Evolutionary conservation across 2,329 filamentous ascomycete genomes (phyloP), one percentile per base, ranked within the genome.

Genomic region (Alternaria sp.): DNA sequence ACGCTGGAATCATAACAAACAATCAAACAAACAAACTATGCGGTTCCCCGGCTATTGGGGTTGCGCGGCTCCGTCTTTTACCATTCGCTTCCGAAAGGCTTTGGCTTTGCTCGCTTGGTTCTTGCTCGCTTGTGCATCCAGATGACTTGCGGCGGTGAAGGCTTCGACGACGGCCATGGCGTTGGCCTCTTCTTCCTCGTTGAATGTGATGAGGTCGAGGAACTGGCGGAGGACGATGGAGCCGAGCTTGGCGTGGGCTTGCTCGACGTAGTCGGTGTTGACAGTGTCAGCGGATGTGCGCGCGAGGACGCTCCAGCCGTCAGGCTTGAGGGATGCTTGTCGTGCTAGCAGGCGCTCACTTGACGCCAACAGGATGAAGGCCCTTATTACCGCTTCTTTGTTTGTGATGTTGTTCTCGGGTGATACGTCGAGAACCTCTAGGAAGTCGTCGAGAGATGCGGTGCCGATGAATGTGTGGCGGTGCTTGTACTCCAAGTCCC

Each of bases 401-500:
- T 67, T 71, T 6, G 70, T 75, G 3, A 40, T 72, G 52, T 68
- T 62, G 45, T 68, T 62, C 3, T 63, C 45, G 2, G 69, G 45
- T 0, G 69, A 65, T 4, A 73, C 60, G 10, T 77, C 74, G 5
- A 78, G 71, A 6, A 68, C 52, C 12, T 73, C 67, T 19, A 78
- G 68, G 51, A 77, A 77, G 56, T 71, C 64, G 60, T 77, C 68
- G 1, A 78, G 66, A 0, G 74, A 78, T 6, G 73, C 73, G 2
- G 76, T 75, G 32, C 76, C 76, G 47, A 78, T 67, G 52, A 77
- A 78, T 9, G 71, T 77, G 65, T 78, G 75, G 28, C 75, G 75
- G 57, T 77, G 71, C 46, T 77, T 73, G 68, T 78, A 77, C 53
- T 76, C 71, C 3, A 76, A 66, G 17, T 77, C 75, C 8, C 67